Evolutionary conservation across 176 grass and related monocot genomes (phyloP).

Genomic region (Alloteropsis semialata): DNA sequence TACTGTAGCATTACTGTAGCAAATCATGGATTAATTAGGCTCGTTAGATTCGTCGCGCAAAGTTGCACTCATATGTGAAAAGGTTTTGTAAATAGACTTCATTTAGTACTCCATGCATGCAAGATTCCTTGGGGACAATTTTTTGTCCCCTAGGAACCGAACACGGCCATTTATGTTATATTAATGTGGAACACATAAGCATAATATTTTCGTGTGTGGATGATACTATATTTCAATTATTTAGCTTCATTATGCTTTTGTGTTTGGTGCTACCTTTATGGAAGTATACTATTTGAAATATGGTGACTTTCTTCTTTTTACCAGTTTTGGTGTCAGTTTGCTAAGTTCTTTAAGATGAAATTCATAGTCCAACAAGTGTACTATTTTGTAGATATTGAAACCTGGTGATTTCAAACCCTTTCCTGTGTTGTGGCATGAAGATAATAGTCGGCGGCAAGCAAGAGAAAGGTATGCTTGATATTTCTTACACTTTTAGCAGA

Average conservation of each 20-base stretch:
- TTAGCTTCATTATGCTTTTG: not conserved
- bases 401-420: constrained; percentile 91
- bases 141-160: too few relatives aligned
- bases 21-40: too few relatives aligned
- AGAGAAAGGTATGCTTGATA: constrained; percentile 70
- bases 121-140: too few relatives aligned
- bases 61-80: too few relatives aligned
- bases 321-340: not conserved
- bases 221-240: not conserved
- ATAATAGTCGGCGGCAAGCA: constrained; percentile 65
- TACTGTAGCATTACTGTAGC: too few relatives aligned
- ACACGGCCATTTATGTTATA: too few relatives aligned
- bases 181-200: not conserved
- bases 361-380: constrained; percentile 25
- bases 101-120: too few relatives aligned
- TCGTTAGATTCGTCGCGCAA: too few relatives aligned
- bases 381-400: constrained; percentile 71
- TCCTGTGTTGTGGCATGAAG: constrained; percentile 94
- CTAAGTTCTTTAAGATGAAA: constrained; percentile 23
- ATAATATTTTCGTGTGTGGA: not conserved
- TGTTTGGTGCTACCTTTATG: not conserved
- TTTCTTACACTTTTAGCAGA: constrained; percentile 12
- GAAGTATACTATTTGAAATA: constrained; percentile 21
- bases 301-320: not conserved
- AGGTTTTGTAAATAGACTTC: too few relatives aligned